These are phyloP conservation scores for Leptographium wingfieldii DNA, from an alignment of 2,329 filamentous ascomycete species.

Conservation along the genomic window DNA sequence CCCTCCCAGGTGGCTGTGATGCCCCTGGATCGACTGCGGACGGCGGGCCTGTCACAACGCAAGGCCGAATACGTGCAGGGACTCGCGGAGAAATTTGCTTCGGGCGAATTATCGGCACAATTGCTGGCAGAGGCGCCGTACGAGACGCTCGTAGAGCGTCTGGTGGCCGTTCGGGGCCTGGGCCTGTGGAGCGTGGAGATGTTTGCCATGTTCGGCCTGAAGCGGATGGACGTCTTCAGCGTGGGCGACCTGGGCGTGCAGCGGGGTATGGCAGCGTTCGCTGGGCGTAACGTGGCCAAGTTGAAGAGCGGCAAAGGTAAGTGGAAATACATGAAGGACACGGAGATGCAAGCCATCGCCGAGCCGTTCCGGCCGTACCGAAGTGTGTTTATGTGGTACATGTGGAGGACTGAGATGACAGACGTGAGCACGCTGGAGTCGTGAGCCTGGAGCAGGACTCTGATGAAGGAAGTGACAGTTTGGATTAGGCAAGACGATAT, in stretches of 20 bases:
- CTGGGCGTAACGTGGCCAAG: slow-evolving; percentile 71
- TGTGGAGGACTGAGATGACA: slow-evolving; percentile 80
- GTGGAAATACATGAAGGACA: slow-evolving; percentile 96
- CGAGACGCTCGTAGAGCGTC: slow-evolving; percentile 68
- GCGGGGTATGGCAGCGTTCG: slow-evolving; percentile 81
- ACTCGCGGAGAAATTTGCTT: slow-evolving; percentile 66
- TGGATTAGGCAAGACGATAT: neutral
- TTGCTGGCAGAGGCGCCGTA: slow-evolving; percentile 71
- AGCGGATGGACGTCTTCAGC: slow-evolving; percentile 86
- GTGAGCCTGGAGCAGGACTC: neutral
- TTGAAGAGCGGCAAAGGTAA: slow-evolving; percentile 76
- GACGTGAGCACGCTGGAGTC: slow-evolving; percentile 47
- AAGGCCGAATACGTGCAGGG: slow-evolving; percentile 94
- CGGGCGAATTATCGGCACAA: slow-evolving; percentile 60
- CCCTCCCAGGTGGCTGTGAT: slow-evolving; percentile 58
- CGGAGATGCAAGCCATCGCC: slow-evolving; percentile 77
- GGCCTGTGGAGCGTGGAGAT: slow-evolving; percentile 93
- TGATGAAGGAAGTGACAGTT: neutral
- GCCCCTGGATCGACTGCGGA: slow-evolving; percentile 56
- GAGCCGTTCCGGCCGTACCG: slow-evolving; percentile 77
- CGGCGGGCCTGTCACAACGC: slow-evolving; percentile 79
- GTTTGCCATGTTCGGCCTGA: slow-evolving; percentile 94
- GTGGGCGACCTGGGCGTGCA: slow-evolving; percentile 89
- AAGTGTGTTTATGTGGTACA: slow-evolving; percentile 96
- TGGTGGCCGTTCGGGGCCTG: slow-evolving; percentile 77